phyloP scores from a whole-genome alignment of 1,139 yeast genomes.

The Zygosaccharomyces sapae region DNA sequence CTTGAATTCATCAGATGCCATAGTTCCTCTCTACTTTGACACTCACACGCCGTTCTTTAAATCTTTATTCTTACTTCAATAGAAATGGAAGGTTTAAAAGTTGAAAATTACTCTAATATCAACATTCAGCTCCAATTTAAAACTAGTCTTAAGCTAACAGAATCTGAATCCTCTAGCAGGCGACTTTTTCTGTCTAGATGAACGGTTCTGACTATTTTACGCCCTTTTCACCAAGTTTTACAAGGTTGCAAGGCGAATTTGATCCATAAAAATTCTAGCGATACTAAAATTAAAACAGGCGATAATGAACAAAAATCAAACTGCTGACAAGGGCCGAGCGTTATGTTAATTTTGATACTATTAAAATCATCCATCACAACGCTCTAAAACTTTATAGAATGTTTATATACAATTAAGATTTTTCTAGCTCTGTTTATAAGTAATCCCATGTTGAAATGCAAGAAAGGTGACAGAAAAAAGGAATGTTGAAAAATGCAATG shows the following conservation, averaged over 20 bases:
- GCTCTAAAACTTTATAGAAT: neutral
- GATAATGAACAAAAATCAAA: no score
- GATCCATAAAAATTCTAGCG: no score
- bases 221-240: neutral
- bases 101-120: neutral
- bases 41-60: conserved; percentile 3
- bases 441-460: conserved; percentile 28
- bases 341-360: neutral
- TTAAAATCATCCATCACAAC: neutral
- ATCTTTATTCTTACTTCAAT: neutral
- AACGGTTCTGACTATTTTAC: neutral
- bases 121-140: neutral
- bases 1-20: conserved; percentile 2
- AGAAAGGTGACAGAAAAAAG: neutral
- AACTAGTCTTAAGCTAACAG: neutral
- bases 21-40: neutral
- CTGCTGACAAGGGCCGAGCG: neutral
- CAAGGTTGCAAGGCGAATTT: neutral
- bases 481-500: conserved; percentile 14
- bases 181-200: neutral
- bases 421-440: conserved; percentile 1
- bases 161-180: neutral
- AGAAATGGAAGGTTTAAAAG: neutral
- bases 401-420: conserved; percentile 5
- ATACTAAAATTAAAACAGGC: no score